Evolutionary conservation across 129 eudicot species (phyloP), one percentile per base, ranked within the genome.

Genomic region (Deinandra increscens): DNA sequence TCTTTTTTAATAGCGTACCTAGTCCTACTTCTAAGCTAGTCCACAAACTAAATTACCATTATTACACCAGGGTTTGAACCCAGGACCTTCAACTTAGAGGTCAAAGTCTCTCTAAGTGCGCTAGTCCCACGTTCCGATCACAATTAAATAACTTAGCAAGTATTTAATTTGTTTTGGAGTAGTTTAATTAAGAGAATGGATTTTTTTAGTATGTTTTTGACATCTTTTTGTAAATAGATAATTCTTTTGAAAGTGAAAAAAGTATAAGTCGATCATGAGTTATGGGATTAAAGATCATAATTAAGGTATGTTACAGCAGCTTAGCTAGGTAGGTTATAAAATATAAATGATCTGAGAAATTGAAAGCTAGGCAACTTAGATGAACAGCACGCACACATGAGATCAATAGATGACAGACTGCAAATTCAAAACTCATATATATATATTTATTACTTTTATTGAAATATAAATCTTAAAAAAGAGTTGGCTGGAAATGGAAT

Each of bases 351-450:
- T 68, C 68, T 36, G 26, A 61, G 48, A 69, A 68, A n/a, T n/a
- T n/a, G n/a, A n/a, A n/a, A n/a, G n/a, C n/a, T n/a, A 60, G 56
- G 75, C 45, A 68, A n/a, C n/a, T n/a, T n/a, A n/a, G n/a, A n/a
- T n/a, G n/a, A 68, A 33, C 60, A 67, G 69, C 74, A 67, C 61
- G 39, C 69, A 75, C 68, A 67, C 79, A 56, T 75, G 74, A 68
- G 60, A 10, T 7, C 31, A 26, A 26, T 20, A 60, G 29, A 73
- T 73, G 63, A 51, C 59, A 62, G 71, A 17, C 26, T 44, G 34
- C 10, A 73, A 64, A 50, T 22, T 50, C 50, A 72, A 48, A 61
- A 62, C 51, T 26, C 31, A 1, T 1, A 26, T 36, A 4, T 51
- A n/a, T 33, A 33, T 36, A 4, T 51, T 53, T 36, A 55, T 42